These are phyloP conservation scores for Boletus fagicola DNA, from an alignment of 768 basidiomycete genomes.

Conservation along the genomic window DNA sequence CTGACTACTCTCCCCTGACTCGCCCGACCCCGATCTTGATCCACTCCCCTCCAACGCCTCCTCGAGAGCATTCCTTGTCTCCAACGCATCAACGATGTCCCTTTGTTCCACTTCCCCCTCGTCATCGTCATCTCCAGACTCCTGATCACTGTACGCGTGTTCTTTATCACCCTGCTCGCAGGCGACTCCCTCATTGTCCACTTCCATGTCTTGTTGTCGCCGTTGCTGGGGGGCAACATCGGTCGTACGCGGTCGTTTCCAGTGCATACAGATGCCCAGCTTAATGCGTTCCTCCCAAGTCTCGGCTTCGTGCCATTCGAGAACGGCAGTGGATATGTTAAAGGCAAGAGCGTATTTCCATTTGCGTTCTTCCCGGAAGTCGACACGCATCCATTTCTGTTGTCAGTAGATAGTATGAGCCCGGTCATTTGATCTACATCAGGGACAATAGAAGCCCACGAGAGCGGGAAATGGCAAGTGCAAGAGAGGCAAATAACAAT, in stretches of 20 bases:
- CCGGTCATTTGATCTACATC: neutral
- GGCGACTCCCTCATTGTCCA: constrained; percentile 26
- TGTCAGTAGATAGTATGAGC: constrained; percentile 14
- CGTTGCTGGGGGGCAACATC: constrained; percentile 31
- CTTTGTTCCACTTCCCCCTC: constrained; percentile 56
- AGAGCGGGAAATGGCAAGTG: neutral
- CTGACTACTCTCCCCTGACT: constrained; percentile 37
- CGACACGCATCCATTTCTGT: constrained; percentile 95
- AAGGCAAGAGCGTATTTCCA: constrained; percentile 91
- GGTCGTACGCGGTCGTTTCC: constrained; percentile 50
- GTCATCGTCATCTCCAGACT: constrained; percentile 58
- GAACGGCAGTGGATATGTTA: constrained; percentile 74
- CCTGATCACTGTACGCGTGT: constrained; percentile 28
- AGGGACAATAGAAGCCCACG: neutral
- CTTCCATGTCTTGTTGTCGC: constrained; percentile 30
- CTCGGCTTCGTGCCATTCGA: constrained; percentile 82
- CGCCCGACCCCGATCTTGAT: constrained; percentile 29
- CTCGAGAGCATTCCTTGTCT: constrained; percentile 51
- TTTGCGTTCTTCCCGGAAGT: constrained; percentile 90
- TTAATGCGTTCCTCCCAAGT: constrained; percentile 60
- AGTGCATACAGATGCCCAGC: constrained; percentile 66
- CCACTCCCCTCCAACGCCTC: constrained; percentile 51
- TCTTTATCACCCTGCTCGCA: constrained; percentile 26
- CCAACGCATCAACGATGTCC: constrained; percentile 58
- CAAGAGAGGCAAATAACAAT: neutral